Percentiles rank a stretch among this genome's conserved stretches.
phyloP scores from a whole-genome alignment of 1,284 basidiomycete genomes.

The Abortiporus biennis region DNA sequence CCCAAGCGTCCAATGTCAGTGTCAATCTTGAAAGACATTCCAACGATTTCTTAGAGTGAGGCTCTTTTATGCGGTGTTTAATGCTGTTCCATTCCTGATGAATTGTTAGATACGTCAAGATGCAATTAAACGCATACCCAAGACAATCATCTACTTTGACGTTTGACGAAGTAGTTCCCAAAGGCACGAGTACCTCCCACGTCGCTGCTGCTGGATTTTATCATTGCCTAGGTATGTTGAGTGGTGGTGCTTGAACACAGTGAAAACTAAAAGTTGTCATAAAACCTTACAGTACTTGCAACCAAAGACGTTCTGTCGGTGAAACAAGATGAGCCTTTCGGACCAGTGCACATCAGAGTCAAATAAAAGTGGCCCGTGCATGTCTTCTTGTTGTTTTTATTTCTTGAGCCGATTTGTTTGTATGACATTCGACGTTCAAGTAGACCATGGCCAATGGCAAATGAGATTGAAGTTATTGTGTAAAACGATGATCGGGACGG shows the following conservation, averaged over 20 bases:
- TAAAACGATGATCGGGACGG: no score
- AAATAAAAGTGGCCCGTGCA: slow-evolving; percentile 14
- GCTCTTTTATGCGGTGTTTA: slow-evolving; percentile 8
- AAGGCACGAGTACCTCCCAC: slow-evolving; percentile 57
- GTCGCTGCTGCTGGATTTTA: slow-evolving; percentile 77
- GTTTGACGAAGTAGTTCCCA: slow-evolving; percentile 64
- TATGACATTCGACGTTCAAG: no score
- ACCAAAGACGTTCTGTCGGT: slow-evolving; percentile 58
- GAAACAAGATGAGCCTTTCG: slow-evolving; percentile 49
- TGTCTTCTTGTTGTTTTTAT: background rate
- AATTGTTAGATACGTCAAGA: slow-evolving; percentile 59
- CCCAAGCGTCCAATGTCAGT: slow-evolving; percentile 51
- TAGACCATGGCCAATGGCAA: no score
- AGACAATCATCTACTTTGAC: slow-evolving; percentile 37
- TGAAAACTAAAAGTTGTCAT: slow-evolving; percentile 1
- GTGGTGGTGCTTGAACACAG: background rate
- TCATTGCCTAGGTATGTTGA: slow-evolving; percentile 64
- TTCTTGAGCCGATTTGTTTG: no score
- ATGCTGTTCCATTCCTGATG: background rate
- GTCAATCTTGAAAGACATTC: slow-evolving; percentile 65
- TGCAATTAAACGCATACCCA: slow-evolving; percentile 60
- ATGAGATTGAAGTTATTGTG: no score
- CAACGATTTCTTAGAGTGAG: slow-evolving; percentile 72
- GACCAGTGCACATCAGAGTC: slow-evolving; percentile 35
- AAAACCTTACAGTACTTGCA: slow-evolving; percentile 43